Conservation (phyloP, 352 stramenopile genomes). For the Phytophthora europaea region DNA sequence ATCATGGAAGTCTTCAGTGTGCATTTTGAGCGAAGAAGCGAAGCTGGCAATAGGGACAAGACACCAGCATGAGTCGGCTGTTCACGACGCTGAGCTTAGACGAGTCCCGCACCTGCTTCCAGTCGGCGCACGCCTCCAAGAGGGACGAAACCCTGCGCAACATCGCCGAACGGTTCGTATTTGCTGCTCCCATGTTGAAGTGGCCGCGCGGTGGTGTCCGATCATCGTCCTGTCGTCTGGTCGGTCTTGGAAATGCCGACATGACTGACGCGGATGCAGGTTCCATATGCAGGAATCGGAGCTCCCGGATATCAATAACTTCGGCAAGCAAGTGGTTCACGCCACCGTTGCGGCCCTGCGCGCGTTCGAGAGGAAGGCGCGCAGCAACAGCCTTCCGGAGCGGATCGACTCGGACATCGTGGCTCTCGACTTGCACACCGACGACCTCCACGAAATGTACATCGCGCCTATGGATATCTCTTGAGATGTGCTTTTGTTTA, state of each 20-base stretch:
- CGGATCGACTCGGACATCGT: conserved; percentile 29
- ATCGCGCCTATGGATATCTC: conserved; percentile 1
- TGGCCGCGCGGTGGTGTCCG: neutral
- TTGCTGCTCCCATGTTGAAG: neutral
- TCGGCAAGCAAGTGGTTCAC: conserved; percentile 49
- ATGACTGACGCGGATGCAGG: conserved; percentile 24
- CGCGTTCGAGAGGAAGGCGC: conserved; percentile 54
- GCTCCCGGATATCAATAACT: conserved; percentile 63
- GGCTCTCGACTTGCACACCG: conserved; percentile 18
- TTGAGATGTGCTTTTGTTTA: conserved; percentile 8
- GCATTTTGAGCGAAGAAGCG: neutral
- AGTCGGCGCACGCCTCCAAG: conserved; percentile 1
- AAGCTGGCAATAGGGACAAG: neutral
- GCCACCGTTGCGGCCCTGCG: conserved; percentile 52
- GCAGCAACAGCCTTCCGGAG: conserved; percentile 50
- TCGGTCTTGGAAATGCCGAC: neutral
- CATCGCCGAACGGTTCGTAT: conserved; percentile 18
- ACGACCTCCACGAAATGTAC: conserved; percentile 24
- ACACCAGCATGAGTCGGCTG: conserved; percentile 12
- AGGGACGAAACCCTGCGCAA: conserved; percentile 15
- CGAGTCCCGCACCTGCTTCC: conserved; percentile 1
- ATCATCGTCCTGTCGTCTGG: neutral
- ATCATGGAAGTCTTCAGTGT: conserved; percentile 2
- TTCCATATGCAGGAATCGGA: conserved; percentile 63
- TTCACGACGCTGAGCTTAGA: conserved; percentile 9